These are phyloP conservation scores for Diaporthe sp. DNA, from an alignment of 2,329 filamentous ascomycete genomes.

Conservation along the genomic window DNA sequence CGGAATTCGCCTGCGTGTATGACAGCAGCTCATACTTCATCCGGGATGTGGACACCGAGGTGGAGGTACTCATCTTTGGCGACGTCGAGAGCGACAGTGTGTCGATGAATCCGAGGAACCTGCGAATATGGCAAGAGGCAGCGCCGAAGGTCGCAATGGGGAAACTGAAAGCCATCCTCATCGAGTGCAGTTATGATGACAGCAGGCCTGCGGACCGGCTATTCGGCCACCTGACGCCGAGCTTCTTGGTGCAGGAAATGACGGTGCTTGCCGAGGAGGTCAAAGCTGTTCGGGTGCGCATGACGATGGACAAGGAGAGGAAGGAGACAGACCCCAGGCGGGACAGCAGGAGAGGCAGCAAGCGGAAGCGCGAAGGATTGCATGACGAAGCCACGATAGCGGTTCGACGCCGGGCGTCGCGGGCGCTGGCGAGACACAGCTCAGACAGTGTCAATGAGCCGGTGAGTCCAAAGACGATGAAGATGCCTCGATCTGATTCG, in stretches of 20 bases:
- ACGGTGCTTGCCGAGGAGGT: conserved; percentile 79
- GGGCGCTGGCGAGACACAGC: conserved; percentile 45
- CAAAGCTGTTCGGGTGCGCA: conserved; percentile 61
- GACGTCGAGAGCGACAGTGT: conserved; percentile 95
- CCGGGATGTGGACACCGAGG: conserved; percentile 76
- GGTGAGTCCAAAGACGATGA: conserved; percentile 66
- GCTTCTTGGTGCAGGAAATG: conserved; percentile 86
- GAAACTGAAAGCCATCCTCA: conserved; percentile 84
- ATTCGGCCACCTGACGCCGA: conserved; percentile 90
- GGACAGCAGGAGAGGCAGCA: conserved; percentile 60
- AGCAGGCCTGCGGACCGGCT: conserved; percentile 81
- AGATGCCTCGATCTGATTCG: conserved; percentile 44
- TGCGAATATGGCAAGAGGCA: conserved; percentile 88
- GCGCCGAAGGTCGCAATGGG: conserved; percentile 85
- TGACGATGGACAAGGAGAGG: conserved; percentile 41
- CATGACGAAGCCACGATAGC: conserved; percentile 48
- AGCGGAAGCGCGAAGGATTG: conserved; percentile 73
- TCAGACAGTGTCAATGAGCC: conserved; percentile 52
- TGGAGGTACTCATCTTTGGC: conserved; percentile 92
- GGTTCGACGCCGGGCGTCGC: conserved; percentile 43
- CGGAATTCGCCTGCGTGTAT: conserved; percentile 75
- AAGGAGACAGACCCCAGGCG: conserved; percentile 34
- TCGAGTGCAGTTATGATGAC: conserved; percentile 95
- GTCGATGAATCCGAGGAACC: conserved; percentile 84
- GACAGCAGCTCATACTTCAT: conserved; percentile 97